These are phyloP conservation scores for Aspergillus bertholletiae DNA, from an alignment of 495 filamentous ascomycete species.

Conservation along the genomic window DNA sequence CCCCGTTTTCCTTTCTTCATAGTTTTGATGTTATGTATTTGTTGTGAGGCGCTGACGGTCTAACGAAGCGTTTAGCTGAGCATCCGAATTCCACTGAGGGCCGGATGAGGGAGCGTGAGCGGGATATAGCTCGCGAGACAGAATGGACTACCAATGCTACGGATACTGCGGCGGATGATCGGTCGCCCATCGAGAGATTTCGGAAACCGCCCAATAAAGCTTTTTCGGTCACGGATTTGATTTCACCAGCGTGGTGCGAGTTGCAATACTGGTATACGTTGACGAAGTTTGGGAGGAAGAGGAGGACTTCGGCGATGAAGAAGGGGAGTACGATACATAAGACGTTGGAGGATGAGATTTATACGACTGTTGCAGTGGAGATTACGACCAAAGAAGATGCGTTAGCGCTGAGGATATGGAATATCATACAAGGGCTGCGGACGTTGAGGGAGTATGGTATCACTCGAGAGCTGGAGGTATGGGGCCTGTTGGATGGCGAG, in stretches of 20 bases:
- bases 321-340: constrained; percentile 74
- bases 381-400: constrained; percentile 74
- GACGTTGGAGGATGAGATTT: constrained; percentile 78
- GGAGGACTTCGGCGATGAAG: constrained; percentile 76
- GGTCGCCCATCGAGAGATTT: constrained; percentile 71
- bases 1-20: constrained; percentile 7
- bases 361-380: constrained; percentile 68
- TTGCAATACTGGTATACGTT: constrained; percentile 88
- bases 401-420: constrained; percentile 85
- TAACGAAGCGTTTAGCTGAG: constrained; percentile 68
- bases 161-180: constrained; percentile 28
- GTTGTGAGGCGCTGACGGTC: constrained; percentile 42
- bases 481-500: constrained; percentile 80
- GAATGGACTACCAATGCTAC: constrained; percentile 12
- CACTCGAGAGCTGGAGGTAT: constrained; percentile 90
- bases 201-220: constrained; percentile 71
- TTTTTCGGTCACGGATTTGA: constrained; percentile 86
- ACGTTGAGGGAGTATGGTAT: constrained; percentile 72
- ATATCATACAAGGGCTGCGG: constrained; percentile 81
- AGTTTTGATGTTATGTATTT: constrained; percentile 3
- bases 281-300: constrained; percentile 69
- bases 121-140: constrained; percentile 25
- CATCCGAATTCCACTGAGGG: constrained; percentile 43
- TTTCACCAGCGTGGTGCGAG: constrained; percentile 92
- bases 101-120: constrained; percentile 37